Base-by-base conservation (phyloP, 1,284 basidiomycete genomes). In the Sporisorium scitamineum region DNA sequence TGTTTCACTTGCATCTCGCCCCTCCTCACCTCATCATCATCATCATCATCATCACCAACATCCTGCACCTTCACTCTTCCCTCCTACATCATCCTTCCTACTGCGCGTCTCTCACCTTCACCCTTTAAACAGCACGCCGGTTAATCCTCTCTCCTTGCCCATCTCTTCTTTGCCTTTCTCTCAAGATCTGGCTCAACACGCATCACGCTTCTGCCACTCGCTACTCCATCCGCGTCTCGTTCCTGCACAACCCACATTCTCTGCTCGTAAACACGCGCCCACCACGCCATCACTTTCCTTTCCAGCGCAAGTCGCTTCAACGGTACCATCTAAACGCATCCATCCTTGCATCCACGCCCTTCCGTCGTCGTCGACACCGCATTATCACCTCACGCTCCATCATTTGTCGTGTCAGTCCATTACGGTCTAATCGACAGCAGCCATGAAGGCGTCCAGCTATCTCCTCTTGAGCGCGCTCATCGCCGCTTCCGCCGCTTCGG, bases 381-480 rank as follows among this genome's bases (percentile, higher is more conserved):
- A 22, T 5, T 37, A 5, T 5, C 32, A 22, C 32, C 34, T 51
- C 2, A 6, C 0, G 32, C 32, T 37, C 20, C 32, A 22, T 53
- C 18, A 20, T 34, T 39, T 31, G 20, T 34, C 31, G 31, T 8
- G 27, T 27, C 44, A 47, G n/a, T 18, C 48, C 9, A 4, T 8
- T 14, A 34, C 34, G 13, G 9, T 14, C 34, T 34, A 16, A 31
- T 14, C n/a, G 26, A 27, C 48, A 27, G 29, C 27, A 9, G 26
- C 18, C 47, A 73, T 73, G 70, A 67, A 61, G 61, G 22, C 70
- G 9, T 53, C 57, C n/a, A 51, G 58, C 44, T 68, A 51, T 16
- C 52, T 73, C 14, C 48, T 67, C 22, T 34, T 73, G 52, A 54
- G 61, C 54, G 64, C 63, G 53, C 65, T 73, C 41, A 42, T 73